phyloP scores from a whole-genome alignment of 2,329 filamentous ascomycete genomes.

The Phyllosticta citrichinensis region DNA sequence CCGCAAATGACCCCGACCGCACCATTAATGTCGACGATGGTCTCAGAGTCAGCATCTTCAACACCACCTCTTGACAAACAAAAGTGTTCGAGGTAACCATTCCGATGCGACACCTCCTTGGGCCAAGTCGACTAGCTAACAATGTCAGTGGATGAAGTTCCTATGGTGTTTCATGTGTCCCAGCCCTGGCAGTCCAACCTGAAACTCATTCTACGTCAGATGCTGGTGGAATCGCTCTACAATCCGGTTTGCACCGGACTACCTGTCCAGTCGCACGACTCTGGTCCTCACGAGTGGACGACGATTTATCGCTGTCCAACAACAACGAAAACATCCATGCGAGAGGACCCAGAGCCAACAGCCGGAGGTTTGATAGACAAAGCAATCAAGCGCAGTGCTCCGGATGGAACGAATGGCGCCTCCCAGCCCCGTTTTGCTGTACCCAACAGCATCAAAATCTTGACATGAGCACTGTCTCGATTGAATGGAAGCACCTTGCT shows the following conservation, averaged over 20 bases:
- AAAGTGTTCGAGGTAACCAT: background rate
- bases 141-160: background rate
- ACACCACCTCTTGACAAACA: background rate
- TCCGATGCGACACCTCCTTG: background rate
- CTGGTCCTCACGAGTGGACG: background rate
- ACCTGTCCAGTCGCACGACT: background rate
- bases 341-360: background rate
- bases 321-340: background rate
- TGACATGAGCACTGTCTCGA: background rate
- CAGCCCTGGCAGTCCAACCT: background rate
- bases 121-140: background rate
- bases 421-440: background rate
- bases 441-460: background rate
- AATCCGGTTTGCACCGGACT: background rate
- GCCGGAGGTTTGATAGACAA: background rate
- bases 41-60: background rate
- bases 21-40: background rate
- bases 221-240: background rate
- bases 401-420: background rate
- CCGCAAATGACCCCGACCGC: background rate
- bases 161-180: background rate
- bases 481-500: background rate
- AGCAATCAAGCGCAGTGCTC: background rate
- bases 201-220: background rate
- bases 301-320: background rate